Evolutionary conservation across 164 flowering plant genomes (phyloP), one percentile per base, ranked within the genome.

Genomic region (Houttuynia cordata): DNA sequence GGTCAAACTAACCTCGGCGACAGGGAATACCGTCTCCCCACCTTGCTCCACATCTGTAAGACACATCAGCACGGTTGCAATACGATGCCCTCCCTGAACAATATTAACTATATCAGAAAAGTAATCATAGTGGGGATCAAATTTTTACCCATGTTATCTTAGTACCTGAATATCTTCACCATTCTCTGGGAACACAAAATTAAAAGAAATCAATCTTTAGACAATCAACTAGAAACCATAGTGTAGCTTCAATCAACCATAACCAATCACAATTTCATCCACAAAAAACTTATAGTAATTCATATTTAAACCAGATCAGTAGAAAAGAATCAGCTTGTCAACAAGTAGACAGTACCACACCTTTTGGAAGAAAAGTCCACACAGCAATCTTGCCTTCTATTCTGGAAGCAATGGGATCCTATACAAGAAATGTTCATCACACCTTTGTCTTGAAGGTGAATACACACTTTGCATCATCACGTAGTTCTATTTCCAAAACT

Each of bases 291-390:
- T 57, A 15, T 7, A 19, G n/a, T 19, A 52, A 52, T 12, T 18
- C 20, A 19, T 1, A 0, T n/a, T 52, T 8, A 50, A 19, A 51
- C 23, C 10, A n/a, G 52, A 37, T 17, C 24, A 13, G 22, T 40
- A 22, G 41, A 39, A 52, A 39, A 65, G 22, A 61, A 45, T 4
- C 18, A 10, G 41, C n/a, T n/a, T 52, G 47, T 8, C 37, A 14
- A 45, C 24, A 12, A 34, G 59, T 51, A 21, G 5, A 55, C 40
- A n/a, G 61, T 47, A 15, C 30, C 21, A 56, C 58, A 85, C 99
- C 97, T 90, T 83, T 85, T 52, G 97, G 99, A 37, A 93, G 92
- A 74, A 93, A 93, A 30, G 96, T 85, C 97, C 99, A 93, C 8
- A 86, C 66, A 20, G 97, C 80, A 72, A 93, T 78, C 75, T 83